These are phyloP conservation scores for Pugionium cornutum DNA, from an alignment of 345 rosid species.

Conservation along the genomic window DNA sequence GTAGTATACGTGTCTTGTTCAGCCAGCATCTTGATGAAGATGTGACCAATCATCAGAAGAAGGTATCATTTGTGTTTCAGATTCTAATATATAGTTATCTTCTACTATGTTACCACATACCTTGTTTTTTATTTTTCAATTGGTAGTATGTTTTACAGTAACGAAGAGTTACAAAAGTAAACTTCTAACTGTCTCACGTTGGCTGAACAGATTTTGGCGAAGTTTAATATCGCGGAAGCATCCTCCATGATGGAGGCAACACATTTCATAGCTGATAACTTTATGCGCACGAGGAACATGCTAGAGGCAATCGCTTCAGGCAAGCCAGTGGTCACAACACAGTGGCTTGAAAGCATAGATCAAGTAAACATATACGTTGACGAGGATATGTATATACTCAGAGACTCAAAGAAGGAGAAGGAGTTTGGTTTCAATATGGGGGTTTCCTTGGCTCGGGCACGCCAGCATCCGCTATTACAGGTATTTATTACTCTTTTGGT, in stretches of 20 bases:
- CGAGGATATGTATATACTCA: conserved; percentile 61
- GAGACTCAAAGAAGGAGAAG: conserved; percentile 73
- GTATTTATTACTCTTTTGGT: conserved; percentile 36
- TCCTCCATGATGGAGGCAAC: conserved; percentile 72
- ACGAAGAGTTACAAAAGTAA: conserved; percentile 12
- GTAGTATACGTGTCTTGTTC: conserved; percentile 61
- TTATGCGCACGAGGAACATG: conserved; percentile 87
- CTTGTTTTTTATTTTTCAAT: not conserved
- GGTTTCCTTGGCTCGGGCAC: conserved; percentile 65
- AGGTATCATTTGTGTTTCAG: conserved; percentile 51
- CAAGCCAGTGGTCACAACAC: conserved; percentile 75
- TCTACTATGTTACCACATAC: not conserved
- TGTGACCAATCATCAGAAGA: conserved; percentile 69
- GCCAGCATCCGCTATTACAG: conserved; percentile 59
- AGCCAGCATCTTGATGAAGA: conserved; percentile 90
- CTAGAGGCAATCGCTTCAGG: conserved; percentile 85
- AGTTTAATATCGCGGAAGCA: conserved; percentile 61
- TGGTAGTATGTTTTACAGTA: not conserved
- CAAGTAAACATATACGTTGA: conserved; percentile 68
- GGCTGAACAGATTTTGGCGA: conserved; percentile 60
- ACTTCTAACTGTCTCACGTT: conserved; percentile 27
- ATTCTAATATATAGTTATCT: not conserved
- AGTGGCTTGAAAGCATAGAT: conserved; percentile 78
- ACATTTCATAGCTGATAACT: conserved; percentile 71
- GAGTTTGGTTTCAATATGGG: conserved; percentile 81